Conservation (phyloP, 1,284 basidiomycete species). For the Boletus albobrunnescens region DNA sequence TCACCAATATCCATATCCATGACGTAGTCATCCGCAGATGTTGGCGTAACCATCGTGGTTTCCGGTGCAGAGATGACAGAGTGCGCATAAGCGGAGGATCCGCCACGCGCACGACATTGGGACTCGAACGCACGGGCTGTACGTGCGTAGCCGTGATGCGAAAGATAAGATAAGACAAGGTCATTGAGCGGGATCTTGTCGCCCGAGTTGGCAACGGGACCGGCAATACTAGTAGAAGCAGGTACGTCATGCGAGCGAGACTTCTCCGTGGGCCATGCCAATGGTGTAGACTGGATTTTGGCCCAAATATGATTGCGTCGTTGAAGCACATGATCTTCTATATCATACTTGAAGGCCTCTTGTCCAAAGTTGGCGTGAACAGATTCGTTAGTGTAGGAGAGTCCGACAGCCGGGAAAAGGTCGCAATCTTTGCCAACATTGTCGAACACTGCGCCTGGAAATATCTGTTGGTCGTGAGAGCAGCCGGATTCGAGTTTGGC, state of each 20-base stretch:
- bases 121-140: constrained; percentile 64
- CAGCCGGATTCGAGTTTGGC: constrained; percentile 14
- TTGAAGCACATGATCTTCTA: constrained; percentile 74
- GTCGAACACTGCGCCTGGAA: constrained; percentile 64
- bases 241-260: constrained; percentile 10
- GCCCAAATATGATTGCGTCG: constrained; percentile 61
- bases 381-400: constrained; percentile 71
- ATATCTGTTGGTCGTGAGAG: constrained; percentile 10
- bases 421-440: constrained; percentile 62
- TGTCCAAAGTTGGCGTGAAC: constrained; percentile 84
- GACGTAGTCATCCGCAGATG: constrained; percentile 41
- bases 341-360: constrained; percentile 82
- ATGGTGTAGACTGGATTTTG: constrained; percentile 53
- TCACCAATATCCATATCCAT: constrained; percentile 41
- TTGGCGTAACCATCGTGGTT: constrained; percentile 4
- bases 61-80: constrained; percentile 4
- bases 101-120: constrained; percentile 36
- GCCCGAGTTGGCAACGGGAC: constrained; percentile 16
- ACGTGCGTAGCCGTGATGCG: constrained; percentile 73
- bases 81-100: constrained; percentile 14
- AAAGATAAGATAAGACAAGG: constrained; percentile 74
- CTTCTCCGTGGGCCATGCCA: constrained; percentile 33
- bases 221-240: neutral
- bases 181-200: constrained; percentile 50
- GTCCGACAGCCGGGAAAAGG: constrained; percentile 82